phyloP scores from a whole-genome alignment of 441 rosid species.

The Melastoma candidum region DNA sequence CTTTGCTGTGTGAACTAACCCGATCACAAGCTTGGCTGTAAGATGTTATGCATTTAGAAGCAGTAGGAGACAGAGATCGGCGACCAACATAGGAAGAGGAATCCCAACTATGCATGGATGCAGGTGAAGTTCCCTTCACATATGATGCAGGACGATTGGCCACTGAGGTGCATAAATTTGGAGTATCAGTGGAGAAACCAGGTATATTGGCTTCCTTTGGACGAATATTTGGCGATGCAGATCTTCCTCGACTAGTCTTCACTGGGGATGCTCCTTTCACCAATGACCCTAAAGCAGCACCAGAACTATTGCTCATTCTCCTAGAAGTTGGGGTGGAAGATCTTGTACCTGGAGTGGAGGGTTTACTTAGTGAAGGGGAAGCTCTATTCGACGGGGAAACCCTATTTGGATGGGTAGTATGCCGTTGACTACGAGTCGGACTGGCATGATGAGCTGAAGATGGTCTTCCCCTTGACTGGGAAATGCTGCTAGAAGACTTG shows the following conservation, averaged over 20 bases:
- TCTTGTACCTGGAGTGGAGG: slow-evolving; percentile 52
- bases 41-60: slow-evolving; percentile 77
- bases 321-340: slow-evolving; percentile 74
- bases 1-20: slow-evolving; percentile 75
- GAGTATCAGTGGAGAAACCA: slow-evolving; percentile 92
- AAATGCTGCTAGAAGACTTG: slow-evolving; percentile 49
- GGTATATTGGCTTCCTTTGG: slow-evolving; percentile 92
- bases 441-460: slow-evolving; percentile 69
- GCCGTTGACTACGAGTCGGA: slow-evolving; percentile 33
- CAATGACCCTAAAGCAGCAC: slow-evolving; percentile 28
- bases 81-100: slow-evolving; percentile 46
- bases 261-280: slow-evolving; percentile 76
- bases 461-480: slow-evolving; percentile 79
- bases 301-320: slow-evolving; percentile 60
- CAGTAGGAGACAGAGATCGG: slow-evolving; percentile 96
- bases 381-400: slow-evolving; percentile 4
- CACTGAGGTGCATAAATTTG: slow-evolving; percentile 91
- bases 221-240: slow-evolving; percentile 81
- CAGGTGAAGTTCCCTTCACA: slow-evolving; percentile 96
- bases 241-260: slow-evolving; percentile 65
- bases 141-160: slow-evolving; percentile 88
- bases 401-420: slow-evolving; percentile 25
- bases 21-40: slow-evolving; percentile 83
- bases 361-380: slow-evolving; percentile 69
- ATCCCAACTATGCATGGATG: slow-evolving; percentile 80